These are phyloP conservation scores for Naganishia vaughanmartiniae DNA, from an alignment of 768 basidiomycete genomes.

Conservation along the genomic window DNA sequence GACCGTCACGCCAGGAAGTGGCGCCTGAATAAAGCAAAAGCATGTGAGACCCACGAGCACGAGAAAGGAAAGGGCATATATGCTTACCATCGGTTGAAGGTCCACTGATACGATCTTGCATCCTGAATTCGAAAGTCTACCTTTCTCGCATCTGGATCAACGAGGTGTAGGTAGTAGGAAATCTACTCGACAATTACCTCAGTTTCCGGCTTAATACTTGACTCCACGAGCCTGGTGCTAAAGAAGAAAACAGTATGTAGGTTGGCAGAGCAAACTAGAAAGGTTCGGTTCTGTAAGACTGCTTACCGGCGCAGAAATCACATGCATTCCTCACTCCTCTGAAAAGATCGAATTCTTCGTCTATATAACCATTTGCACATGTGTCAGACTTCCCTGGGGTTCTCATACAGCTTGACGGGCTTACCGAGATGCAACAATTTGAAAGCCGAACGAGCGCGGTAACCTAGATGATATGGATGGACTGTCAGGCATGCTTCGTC, in stretches of 20 bases:
- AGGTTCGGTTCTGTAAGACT: not conserved
- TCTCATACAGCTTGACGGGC: not conserved
- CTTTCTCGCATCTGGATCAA: not conserved
- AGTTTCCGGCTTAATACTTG: constrained; percentile 36
- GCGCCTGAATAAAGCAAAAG: constrained; percentile 44
- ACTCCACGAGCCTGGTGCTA: constrained; percentile 37
- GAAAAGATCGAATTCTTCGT: constrained; percentile 51
- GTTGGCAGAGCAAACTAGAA: not conserved
- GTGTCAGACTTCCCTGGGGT: not conserved
- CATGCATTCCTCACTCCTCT: constrained; percentile 46
- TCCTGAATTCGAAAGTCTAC: constrained; percentile 1
- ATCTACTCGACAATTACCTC: constrained; percentile 28
- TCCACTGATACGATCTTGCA: constrained; percentile 50
- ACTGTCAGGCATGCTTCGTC: not conserved
- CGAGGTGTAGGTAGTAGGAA: not conserved
- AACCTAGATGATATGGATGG: constrained; percentile 34
- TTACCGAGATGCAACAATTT: constrained; percentile 48
- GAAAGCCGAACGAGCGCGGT: constrained; percentile 49
- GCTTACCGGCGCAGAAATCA: constrained; percentile 47
- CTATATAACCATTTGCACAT: not conserved
- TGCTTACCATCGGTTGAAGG: constrained; percentile 50
- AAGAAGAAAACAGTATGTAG: not conserved
- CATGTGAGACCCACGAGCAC: not conserved
- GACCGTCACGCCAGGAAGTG: constrained; percentile 52
- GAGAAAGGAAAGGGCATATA: not conserved